Percentiles rank a stretch among this genome's conserved stretches.
Evolutionary conservation across 441 rosid species (phyloP).

Genomic region (Gossypium lobatum): DNA sequence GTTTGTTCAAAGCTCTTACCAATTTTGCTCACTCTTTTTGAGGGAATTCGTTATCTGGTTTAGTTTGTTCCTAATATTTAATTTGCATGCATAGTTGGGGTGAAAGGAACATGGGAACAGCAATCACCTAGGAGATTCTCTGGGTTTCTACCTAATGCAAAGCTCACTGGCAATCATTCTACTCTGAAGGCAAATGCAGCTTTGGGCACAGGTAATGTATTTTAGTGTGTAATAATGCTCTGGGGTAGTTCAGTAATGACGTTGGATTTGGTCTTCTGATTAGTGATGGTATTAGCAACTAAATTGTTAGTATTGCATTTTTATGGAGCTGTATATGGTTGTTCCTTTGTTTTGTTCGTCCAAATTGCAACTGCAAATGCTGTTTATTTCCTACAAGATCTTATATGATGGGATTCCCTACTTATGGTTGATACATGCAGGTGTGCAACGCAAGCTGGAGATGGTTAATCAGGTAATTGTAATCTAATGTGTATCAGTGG

Average conservation of each 20-base stretch:
- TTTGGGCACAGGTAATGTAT: constrained; percentile 31
- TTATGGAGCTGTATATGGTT: background rate
- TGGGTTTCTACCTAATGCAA: constrained; percentile 36
- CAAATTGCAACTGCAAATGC: background rate
- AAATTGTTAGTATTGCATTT: background rate
- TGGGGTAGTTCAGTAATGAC: background rate
- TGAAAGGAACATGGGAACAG: constrained; percentile 48
- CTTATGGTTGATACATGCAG: constrained; percentile 23
- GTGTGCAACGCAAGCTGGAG: constrained; percentile 60
- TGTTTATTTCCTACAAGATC: background rate
- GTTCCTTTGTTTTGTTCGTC: background rate
- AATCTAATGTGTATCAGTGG: background rate
- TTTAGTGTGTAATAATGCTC: background rate
- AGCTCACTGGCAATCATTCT: constrained; percentile 34
- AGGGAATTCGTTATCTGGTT: background rate
- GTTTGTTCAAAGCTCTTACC: constrained; percentile 26
- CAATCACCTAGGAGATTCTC: constrained; percentile 42
- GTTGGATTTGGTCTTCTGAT: background rate
- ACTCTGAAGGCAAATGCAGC: constrained; percentile 42
- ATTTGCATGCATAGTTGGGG: constrained; percentile 36
- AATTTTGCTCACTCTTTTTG: background rate
- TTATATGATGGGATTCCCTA: background rate
- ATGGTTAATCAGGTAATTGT: constrained; percentile 46
- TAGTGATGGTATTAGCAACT: background rate
- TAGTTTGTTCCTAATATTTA: background rate